Percentiles rank a stretch among this genome's conserved stretches.
phyloP scores from a whole-genome alignment of 148 eudicot genomes.

The Vaccinium darrowii region DNA sequence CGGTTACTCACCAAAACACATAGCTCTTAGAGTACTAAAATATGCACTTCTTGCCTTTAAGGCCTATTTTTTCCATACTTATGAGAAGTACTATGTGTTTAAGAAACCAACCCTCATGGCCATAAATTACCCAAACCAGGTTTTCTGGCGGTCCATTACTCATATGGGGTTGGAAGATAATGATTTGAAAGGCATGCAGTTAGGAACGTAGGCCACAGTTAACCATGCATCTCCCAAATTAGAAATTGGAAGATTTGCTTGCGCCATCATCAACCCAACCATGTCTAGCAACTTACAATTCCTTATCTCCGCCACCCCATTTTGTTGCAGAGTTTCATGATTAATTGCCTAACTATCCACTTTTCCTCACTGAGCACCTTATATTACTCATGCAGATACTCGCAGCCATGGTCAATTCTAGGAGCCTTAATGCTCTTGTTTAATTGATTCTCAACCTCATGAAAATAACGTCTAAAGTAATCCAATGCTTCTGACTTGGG shows the following conservation, averaged over 20 bases:
- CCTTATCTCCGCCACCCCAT: not conserved
- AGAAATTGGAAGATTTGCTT: not conserved
- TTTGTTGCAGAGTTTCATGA: not conserved
- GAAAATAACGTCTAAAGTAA: not conserved
- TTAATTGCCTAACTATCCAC: too few relatives aligned
- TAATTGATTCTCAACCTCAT: too few relatives aligned
- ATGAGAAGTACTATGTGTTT: not conserved
- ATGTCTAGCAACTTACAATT: not conserved
- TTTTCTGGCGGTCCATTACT: too few relatives aligned
- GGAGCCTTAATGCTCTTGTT: too few relatives aligned
- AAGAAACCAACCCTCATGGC: conserved; percentile 5
- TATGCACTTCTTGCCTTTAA: not conserved
- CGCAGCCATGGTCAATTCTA: too few relatives aligned
- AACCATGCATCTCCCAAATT: not conserved
- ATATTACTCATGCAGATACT: too few relatives aligned
- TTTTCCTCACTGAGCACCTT: too few relatives aligned
- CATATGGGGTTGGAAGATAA: not conserved
- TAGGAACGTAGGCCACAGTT: not conserved
- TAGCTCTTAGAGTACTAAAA: not conserved
- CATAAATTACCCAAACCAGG: not conserved
- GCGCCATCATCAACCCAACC: not conserved
- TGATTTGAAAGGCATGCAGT: not conserved
- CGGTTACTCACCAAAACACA: not conserved
- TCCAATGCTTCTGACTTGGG: not conserved
- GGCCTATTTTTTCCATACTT: too few relatives aligned